These are phyloP conservation scores for Nitzschia sp. DNA, from an alignment of 108 stramenopile genomes.

Conservation along the genomic window DNA sequence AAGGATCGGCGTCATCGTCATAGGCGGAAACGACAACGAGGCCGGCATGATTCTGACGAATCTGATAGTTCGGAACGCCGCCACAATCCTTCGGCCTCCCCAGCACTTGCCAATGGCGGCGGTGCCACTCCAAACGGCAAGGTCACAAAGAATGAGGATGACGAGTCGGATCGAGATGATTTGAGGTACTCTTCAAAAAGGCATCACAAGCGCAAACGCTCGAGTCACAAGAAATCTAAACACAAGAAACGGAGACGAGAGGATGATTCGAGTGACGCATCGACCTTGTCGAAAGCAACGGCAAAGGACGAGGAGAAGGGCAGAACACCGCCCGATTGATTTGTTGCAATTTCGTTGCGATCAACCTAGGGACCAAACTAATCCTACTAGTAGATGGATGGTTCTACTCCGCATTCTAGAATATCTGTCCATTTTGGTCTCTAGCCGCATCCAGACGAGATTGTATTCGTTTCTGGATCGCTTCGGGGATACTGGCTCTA, in stretches of 20 bases:
- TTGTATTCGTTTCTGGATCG: constrained; percentile 38
- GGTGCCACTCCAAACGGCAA: no score
- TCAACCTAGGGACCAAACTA: no score
- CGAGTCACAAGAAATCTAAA: not conserved
- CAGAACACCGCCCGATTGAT: no score
- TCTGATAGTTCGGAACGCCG: no score
- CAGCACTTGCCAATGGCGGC: no score
- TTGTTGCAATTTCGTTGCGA: no score
- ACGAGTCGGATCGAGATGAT: not conserved
- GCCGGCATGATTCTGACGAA: not conserved
- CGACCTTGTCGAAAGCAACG: not conserved
- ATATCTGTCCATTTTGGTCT: constrained; percentile 28
- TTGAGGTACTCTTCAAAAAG: not conserved
- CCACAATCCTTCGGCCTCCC: no score
- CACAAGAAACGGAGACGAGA: not conserved
- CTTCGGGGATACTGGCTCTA: constrained; percentile 11
- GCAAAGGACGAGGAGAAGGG: no score
- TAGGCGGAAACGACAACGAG: constrained; percentile 7
- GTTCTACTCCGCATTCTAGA: not conserved
- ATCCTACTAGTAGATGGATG: no score
- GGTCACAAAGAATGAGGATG: no score
- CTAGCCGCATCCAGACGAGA: constrained; percentile 29
- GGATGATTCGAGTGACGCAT: not conserved
- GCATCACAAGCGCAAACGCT: not conserved
- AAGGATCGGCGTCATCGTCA: constrained; percentile 8